These are phyloP conservation scores for Salvia miltiorrhiza DNA, from an alignment of 257 asterid genomes.

Conservation along the genomic window DNA sequence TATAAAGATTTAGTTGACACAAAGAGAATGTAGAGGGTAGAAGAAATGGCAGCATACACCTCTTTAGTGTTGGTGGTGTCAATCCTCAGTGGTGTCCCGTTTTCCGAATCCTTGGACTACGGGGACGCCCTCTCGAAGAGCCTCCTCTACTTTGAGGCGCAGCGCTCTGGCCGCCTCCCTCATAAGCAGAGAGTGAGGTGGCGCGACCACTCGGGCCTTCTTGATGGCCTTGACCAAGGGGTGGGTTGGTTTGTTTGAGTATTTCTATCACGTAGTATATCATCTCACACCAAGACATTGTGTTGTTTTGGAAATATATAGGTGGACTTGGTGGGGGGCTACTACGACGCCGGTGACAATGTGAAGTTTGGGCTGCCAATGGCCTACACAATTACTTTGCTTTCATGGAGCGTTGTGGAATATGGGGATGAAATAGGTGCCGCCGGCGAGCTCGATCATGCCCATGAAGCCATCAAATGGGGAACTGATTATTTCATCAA, in stretches of 20 bases:
- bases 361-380: conserved; percentile 90
- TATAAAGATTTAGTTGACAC: background rate
- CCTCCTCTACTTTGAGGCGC: conserved; percentile 87
- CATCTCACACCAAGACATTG: background rate
- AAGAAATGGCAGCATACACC: background rate
- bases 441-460: conserved; percentile 51
- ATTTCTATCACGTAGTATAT: background rate
- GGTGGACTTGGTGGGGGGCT: conserved; percentile 96
- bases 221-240: conserved; percentile 90
- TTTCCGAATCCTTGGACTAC: conserved; percentile 38
- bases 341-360: conserved; percentile 89
- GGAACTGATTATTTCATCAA: conserved; percentile 79
- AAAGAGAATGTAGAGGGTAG: background rate
- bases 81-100: background rate
- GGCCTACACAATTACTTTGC: conserved; percentile 81
- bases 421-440: conserved; percentile 35
- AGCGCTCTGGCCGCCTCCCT: conserved; percentile 92
- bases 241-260: conserved; percentile 38
- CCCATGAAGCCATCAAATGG: conserved; percentile 74
- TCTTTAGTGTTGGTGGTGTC: background rate
- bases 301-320: no score
- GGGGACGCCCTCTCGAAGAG: conserved; percentile 83
- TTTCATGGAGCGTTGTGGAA: conserved; percentile 70
- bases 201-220: conserved; percentile 94
- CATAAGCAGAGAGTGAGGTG: conserved; percentile 70